These are phyloP conservation scores for Rhizophagus sp. DNA, from an alignment of 192 early-diverging fungal species.

Conservation along the genomic window DNA sequence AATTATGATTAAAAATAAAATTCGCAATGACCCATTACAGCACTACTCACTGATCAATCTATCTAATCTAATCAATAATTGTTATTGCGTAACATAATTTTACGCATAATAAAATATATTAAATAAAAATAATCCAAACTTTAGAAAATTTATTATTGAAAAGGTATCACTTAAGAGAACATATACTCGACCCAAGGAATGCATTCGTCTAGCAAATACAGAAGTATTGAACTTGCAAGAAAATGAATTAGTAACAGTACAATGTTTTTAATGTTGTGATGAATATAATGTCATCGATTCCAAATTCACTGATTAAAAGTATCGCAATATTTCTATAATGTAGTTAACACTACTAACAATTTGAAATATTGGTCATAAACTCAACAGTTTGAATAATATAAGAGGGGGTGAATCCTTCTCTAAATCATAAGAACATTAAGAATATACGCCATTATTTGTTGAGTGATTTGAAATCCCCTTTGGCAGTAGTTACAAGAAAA, in stretches of 20 bases:
- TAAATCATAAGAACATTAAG: not conserved
- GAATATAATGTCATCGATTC: not conserved
- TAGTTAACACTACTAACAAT: not conserved
- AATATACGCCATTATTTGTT: conserved; percentile 1
- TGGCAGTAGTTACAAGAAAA: conserved; percentile 19
- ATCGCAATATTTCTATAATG: not conserved
- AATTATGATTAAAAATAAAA: too few relatives aligned
- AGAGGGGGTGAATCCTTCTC: not conserved
- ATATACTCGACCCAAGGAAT: not conserved
- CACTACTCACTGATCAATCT: too few relatives aligned
- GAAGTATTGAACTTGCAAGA: not conserved
- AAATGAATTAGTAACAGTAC: not conserved
- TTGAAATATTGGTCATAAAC: not conserved
- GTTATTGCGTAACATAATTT: too few relatives aligned
- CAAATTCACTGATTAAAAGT: not conserved
- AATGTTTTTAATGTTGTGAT: not conserved
- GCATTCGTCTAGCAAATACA: not conserved
- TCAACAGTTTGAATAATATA: not conserved
- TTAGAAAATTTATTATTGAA: too few relatives aligned
- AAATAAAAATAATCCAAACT: too few relatives aligned
- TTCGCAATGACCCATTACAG: too few relatives aligned
- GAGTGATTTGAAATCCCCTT: conserved; percentile 8
- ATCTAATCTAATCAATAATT: too few relatives aligned
- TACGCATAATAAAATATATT: too few relatives aligned
- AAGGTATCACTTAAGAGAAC: not conserved